These are phyloP conservation scores for Boletus rubropictus DNA, from an alignment of 768 basidiomycete species.

Conservation along the genomic window DNA sequence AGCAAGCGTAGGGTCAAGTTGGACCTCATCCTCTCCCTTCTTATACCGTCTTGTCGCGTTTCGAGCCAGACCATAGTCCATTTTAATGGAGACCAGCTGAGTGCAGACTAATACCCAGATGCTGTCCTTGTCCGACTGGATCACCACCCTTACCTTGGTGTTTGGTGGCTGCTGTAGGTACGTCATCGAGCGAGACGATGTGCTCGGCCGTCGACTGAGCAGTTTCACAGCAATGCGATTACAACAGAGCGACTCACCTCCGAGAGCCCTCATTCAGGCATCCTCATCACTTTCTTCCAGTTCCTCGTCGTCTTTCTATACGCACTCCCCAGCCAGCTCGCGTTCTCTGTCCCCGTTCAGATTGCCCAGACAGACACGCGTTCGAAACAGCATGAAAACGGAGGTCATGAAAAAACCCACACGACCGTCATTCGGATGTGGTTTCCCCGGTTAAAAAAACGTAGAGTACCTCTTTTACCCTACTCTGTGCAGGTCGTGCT, in stretches of 20 bases:
- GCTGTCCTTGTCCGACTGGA: slow-evolving; percentile 40
- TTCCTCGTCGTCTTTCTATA: slow-evolving; percentile 72
- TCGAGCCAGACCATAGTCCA: neutral
- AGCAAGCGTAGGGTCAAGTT: neutral
- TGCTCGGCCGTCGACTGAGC: neutral
- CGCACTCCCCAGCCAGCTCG: slow-evolving; percentile 60
- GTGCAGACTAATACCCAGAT: slow-evolving; percentile 1
- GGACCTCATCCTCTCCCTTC: neutral
- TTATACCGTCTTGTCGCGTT: neutral
- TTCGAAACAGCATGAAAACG: neutral
- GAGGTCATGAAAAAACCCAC: neutral
- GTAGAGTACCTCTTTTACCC: slow-evolving; percentile 62
- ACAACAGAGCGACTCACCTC: slow-evolving; percentile 71
- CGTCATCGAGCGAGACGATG: slow-evolving; percentile 5
- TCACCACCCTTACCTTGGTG: slow-evolving; percentile 61
- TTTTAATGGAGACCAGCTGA: neutral
- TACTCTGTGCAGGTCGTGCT: slow-evolving; percentile 79
- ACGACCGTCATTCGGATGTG: neutral
- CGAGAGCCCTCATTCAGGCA: slow-evolving; percentile 63
- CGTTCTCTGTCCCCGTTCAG: slow-evolving; percentile 16
- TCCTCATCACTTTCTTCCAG: slow-evolving; percentile 84
- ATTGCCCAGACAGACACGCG: neutral
- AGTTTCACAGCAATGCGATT: slow-evolving; percentile 60
- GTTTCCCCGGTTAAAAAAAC: slow-evolving; percentile 49
- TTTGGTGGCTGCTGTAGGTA: slow-evolving; percentile 90